Base-by-base conservation (phyloP, 345 rosid species). In the Euclidium syriacum region DNA sequence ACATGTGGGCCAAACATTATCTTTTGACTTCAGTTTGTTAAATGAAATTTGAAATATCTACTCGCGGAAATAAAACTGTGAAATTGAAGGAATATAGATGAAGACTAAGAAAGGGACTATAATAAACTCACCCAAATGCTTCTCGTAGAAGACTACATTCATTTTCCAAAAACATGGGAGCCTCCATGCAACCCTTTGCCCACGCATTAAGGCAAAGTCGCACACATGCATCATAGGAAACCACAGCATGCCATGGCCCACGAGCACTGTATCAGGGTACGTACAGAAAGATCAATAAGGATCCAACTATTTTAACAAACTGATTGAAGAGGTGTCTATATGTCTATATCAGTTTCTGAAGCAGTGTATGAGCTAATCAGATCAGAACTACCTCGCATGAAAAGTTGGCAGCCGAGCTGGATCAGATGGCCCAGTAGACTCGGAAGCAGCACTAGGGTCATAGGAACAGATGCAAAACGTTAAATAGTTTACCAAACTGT, bases 191-290 rank as follows among this genome's bases (percentile, higher is more conserved):
- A 52, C 99, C 96, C 78, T 80, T 84, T 42, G 99, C 94, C 99
- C 99, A 94, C 34, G 99, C 95, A 75, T 94, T 88, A 72, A 94
- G 99, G 71, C 99, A 94, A 58, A 94, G 83, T 22, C 97, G 89
- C 46, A 90, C 97, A 64, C 97, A 94, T 56, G 91, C 99, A 73
- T 94, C 99, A 74, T 94, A 94, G 6, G 99, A 86, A 78, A 94
- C 75, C 26, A 94, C 91, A 52, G 91, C 91, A 80, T 90, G 88
- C 99, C 99, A 94, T 39, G 97, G 97, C 36, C 99, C 97, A 25
- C 82, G 76, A 49, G 96, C 85, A 72, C 99, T 94, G 85, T 47
- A 56, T 62, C 65, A 49, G 53, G 62, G 15, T 25, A 56, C 58
- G 47, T 6, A 12, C 48, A 58, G 23, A 75, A 20, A 61, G 64